Conservation (phyloP, 495 filamentous ascomycete species). For the Xylaria telfairii region DNA sequence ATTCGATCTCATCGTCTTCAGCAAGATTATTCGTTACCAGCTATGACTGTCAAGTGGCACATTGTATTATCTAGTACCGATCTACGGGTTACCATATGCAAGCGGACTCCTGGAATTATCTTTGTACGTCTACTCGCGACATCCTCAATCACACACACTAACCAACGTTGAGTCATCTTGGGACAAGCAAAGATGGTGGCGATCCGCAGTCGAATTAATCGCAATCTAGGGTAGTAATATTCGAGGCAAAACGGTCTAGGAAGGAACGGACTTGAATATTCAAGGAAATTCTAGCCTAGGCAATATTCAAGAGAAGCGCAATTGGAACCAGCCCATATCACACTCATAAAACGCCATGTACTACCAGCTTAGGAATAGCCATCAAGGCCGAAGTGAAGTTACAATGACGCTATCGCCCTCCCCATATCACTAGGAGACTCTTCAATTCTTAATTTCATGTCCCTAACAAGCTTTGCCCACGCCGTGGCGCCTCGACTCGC, state of each 20-base stretch:
- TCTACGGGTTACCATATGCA: not conserved
- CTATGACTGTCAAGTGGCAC: not conserved
- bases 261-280: not conserved
- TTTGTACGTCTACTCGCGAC: not conserved
- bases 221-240: not conserved
- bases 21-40: not conserved
- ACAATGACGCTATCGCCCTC: constrained; percentile 21
- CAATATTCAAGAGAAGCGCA: not conserved
- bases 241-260: not conserved
- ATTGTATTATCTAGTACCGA: not conserved
- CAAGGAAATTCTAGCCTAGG: not conserved
- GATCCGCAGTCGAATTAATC: not conserved
- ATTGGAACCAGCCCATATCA: not conserved
- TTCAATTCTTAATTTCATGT: constrained; percentile 59
- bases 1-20: not conserved
- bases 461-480: constrained; percentile 65
- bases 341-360: constrained; percentile 5
- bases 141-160: not conserved
- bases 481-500: constrained; percentile 66
- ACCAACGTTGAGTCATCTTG: not conserved
- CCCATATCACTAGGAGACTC: constrained; percentile 1
- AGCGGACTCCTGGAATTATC: not conserved
- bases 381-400: not conserved
- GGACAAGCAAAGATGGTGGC: not conserved
- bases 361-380: not conserved